Evolutionary conservation across 2,329 filamentous ascomycete species (phyloP).

Genomic region (Fusarium sp.): DNA sequence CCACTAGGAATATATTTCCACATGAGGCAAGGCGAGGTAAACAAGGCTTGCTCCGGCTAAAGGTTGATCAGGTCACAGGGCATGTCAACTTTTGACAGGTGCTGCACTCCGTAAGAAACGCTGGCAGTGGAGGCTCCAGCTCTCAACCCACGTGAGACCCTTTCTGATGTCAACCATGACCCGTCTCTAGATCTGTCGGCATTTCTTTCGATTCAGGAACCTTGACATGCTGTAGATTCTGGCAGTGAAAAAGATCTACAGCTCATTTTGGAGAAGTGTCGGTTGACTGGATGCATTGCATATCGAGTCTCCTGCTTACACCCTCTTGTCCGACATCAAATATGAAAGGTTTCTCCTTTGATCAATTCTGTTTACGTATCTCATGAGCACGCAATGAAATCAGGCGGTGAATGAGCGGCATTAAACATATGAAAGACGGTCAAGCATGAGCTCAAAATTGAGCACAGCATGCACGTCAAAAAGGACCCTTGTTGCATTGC

Average conservation of each 20-base stretch:
- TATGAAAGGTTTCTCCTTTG: background rate
- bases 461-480: slow-evolving; percentile 14
- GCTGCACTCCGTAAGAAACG: background rate
- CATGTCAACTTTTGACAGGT: slow-evolving; percentile 15
- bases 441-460: slow-evolving; percentile 28
- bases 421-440: slow-evolving; percentile 37
- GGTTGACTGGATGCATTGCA: slow-evolving; percentile 4
- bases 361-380: background rate
- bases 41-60: slow-evolving; percentile 31
- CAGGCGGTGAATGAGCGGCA: slow-evolving; percentile 37
- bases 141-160: slow-evolving; percentile 25
- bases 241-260: slow-evolving; percentile 17
- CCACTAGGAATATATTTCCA: slow-evolving; percentile 29
- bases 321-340: slow-evolving; percentile 8
- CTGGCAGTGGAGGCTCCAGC: slow-evolving; percentile 14
- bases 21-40: slow-evolving; percentile 11
- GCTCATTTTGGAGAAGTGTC: background rate
- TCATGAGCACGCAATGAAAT: slow-evolving; percentile 10
- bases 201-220: slow-evolving; percentile 37
- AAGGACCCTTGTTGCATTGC: slow-evolving; percentile 33
- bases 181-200: slow-evolving; percentile 36
- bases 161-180: slow-evolving; percentile 35
- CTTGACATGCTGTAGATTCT: slow-evolving; percentile 14
- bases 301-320: background rate
- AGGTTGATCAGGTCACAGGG: slow-evolving; percentile 36